A percentile compares a stretch with the other conserved stretches of the same genome.
Conservation (phyloP, 495 filamentous ascomycete genomes). For the Penicillium roqueforti region DNA sequence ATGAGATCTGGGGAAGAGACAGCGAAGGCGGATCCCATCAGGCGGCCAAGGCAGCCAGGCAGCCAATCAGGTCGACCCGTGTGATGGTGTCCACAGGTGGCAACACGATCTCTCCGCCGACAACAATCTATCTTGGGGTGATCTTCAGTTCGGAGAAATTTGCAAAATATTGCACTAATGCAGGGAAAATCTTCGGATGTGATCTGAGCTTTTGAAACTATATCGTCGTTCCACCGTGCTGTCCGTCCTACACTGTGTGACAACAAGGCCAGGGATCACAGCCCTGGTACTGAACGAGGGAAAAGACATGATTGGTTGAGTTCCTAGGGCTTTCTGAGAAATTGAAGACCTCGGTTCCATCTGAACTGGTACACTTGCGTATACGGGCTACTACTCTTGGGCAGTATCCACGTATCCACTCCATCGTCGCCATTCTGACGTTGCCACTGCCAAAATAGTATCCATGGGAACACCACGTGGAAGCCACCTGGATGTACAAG, state of each 20-base stretch:
- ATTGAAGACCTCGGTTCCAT: neutral
- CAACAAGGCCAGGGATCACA: neutral
- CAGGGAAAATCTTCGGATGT: neutral
- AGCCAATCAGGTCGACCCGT: constrained; percentile 14
- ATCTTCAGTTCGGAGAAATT: neutral
- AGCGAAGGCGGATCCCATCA: constrained; percentile 3
- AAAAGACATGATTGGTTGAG: constrained; percentile 1
- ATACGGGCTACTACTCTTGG: too few species aligned
- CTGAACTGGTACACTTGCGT: neutral
- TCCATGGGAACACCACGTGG: too few species aligned
- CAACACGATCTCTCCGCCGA: constrained; percentile 1
- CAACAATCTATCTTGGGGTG: neutral
- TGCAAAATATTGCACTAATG: neutral
- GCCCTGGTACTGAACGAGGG: neutral
- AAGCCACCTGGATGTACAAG: too few species aligned
- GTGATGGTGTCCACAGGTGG: constrained; percentile 8
- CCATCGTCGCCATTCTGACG: too few species aligned
- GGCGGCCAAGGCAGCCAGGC: constrained; percentile 14
- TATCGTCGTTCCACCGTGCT: neutral
- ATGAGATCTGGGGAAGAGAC: constrained; percentile 7
- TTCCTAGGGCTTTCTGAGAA: neutral
- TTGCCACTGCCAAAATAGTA: too few species aligned
- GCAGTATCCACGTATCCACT: too few species aligned
- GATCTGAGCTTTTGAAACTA: neutral
- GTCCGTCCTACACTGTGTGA: constrained; percentile 1